Percentiles rank a stretch among this genome's conserved stretches.
These are phyloP conservation scores for Cyclotella choctawhatcheeana DNA, from an alignment of 108 stramenopile genomes.

Conservation along the genomic window DNA sequence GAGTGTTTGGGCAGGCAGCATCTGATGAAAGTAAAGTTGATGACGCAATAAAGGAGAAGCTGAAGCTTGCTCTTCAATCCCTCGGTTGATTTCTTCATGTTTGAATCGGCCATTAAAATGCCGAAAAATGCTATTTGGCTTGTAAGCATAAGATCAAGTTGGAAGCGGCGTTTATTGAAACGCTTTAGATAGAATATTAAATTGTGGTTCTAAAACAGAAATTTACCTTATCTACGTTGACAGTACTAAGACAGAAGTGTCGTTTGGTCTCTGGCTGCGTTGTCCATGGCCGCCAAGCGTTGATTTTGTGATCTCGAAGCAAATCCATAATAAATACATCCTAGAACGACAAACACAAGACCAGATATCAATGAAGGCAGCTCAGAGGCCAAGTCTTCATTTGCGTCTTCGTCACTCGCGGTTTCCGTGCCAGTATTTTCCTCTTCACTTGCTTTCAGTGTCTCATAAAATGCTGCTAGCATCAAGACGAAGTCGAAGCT, in stretches of 20 bases:
- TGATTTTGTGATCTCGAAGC: conserved; percentile 43
- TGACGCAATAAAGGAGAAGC: conserved; percentile 79
- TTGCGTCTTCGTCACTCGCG: conserved; percentile 1
- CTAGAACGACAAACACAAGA: conserved; percentile 40
- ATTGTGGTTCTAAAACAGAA: no score
- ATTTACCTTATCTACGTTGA: no score
- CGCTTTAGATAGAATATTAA: no score
- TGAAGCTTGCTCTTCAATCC: conserved; percentile 63
- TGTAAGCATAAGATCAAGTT: no score
- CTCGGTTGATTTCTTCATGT: conserved; percentile 28
- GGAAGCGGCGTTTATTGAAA: no score
- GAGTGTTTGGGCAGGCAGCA: conserved; percentile 75
- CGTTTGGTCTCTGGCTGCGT: conserved; percentile 30
- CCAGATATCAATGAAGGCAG: conserved; percentile 40
- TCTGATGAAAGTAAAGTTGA: conserved; percentile 76
- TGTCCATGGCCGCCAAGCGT: conserved; percentile 40
- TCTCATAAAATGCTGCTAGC: conserved; percentile 67
- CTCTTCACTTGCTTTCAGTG: conserved; percentile 36
- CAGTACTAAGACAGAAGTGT: no score
- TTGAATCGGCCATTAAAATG: not conserved
- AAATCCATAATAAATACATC: conserved; percentile 41
- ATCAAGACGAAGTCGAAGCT: conserved; percentile 79
- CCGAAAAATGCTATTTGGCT: not conserved
- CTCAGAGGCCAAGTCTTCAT: conserved; percentile 23
- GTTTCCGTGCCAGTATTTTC: conserved; percentile 33